These are phyloP conservation scores for Zelopaecilomyces penicillatus DNA, from an alignment of 2,329 filamentous ascomycete genomes.

Conservation along the genomic window DNA sequence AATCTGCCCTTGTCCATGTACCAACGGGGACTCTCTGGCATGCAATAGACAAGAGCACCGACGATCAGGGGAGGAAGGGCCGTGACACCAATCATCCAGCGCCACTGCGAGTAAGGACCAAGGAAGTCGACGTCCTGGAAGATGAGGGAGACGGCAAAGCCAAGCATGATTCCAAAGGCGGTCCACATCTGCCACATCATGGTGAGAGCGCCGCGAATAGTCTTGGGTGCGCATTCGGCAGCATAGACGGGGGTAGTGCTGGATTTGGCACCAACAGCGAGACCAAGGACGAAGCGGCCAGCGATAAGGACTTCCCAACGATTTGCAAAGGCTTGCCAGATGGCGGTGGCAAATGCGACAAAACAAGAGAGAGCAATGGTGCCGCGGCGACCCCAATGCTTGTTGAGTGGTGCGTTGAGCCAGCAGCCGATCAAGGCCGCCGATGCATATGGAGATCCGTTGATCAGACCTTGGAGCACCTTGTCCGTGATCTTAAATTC, in stretches of 20 bases:
- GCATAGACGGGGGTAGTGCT: conserved; percentile 62
- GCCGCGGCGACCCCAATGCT: conserved; percentile 9
- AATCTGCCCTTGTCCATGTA: conserved; percentile 41
- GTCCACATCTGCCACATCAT: conserved; percentile 40
- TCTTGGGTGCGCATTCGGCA: conserved; percentile 59
- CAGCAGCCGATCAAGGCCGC: conserved; percentile 23
- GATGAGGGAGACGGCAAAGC: conserved; percentile 45
- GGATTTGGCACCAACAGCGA: conserved; percentile 60
- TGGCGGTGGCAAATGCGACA: conserved; percentile 10
- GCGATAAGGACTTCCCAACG: conserved; percentile 53
- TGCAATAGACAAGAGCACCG: conserved; percentile 50
- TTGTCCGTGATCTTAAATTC: conserved; percentile 28
- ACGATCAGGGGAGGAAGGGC: conserved; percentile 45
- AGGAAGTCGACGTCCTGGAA: conserved; percentile 42
- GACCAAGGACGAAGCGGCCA: conserved; percentile 57
- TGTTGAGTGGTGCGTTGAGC: conserved; percentile 17
- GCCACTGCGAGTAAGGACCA: conserved; percentile 35
- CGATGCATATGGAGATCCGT: conserved; percentile 12
- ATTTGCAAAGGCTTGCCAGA: conserved; percentile 25
- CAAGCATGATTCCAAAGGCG: conserved; percentile 32
- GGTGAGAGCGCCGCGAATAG: conserved; percentile 62
- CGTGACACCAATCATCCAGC: conserved; percentile 54
- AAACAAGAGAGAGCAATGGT: conserved; percentile 13
- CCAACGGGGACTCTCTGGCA: conserved; percentile 47
- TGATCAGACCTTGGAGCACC: conserved; percentile 35